A percentile compares a stretch with the other conserved stretches of the same genome.
Evolutionary conservation across 2,329 filamentous ascomycete genomes (phyloP).

Genomic region (Xylariaceae sp.): DNA sequence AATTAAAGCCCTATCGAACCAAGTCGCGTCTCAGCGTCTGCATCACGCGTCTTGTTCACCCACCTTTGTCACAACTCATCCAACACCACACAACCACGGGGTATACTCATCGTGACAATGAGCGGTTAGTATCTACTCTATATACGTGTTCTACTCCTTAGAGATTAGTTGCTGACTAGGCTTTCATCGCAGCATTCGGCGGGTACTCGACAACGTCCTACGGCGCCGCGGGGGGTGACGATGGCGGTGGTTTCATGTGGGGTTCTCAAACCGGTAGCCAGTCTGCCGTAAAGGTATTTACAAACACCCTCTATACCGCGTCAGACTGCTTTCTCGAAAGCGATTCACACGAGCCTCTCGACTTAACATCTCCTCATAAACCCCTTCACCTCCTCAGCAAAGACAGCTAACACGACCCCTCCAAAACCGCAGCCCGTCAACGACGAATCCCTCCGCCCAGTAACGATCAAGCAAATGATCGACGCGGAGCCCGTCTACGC

Average conservation of each 20-base stretch:
- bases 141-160: neutral
- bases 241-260: constrained; percentile 66
- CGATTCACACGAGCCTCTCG: neutral
- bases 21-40: constrained; percentile 34
- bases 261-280: constrained; percentile 67
- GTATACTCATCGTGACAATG: constrained; percentile 16
- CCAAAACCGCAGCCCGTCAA: constrained; percentile 59
- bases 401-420: constrained; percentile 8
- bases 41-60: constrained; percentile 33
- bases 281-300: constrained; percentile 38
- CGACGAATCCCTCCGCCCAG: constrained; percentile 87
- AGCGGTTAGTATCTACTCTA: constrained; percentile 20
- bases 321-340: neutral
- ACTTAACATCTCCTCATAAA: neutral
- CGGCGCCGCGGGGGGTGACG: constrained; percentile 62
- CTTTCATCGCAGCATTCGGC: constrained; percentile 51
- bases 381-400: neutral
- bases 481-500: constrained; percentile 74
- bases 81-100: constrained; percentile 6
- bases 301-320: neutral
- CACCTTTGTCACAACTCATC: constrained; percentile 11
- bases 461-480: constrained; percentile 93
- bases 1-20: constrained; percentile 21
- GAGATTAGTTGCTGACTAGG: constrained; percentile 14
- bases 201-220: constrained; percentile 54